phyloP scores from a whole-genome alignment of 768 basidiomycete species.

The Xerocomellus dryophilus region DNA sequence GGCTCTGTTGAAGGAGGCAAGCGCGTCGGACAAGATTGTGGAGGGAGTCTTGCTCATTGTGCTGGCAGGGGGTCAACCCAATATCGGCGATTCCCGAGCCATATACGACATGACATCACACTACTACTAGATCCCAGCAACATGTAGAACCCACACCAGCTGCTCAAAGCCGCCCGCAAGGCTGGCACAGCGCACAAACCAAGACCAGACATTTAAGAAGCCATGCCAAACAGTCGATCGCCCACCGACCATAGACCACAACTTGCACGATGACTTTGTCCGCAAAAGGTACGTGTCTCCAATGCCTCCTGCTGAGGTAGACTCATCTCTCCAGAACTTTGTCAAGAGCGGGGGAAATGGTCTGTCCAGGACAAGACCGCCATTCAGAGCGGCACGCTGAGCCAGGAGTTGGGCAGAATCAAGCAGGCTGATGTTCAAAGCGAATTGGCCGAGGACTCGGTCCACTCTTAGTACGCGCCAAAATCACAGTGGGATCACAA shows the following conservation, averaged over 20 bases:
- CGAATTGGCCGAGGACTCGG: conserved; percentile 17
- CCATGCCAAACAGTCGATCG: conserved; percentile 25
- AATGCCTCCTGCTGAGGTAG: not conserved
- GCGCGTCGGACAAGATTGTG: conserved; percentile 40
- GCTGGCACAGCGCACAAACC: conserved; percentile 10
- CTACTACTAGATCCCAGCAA: not conserved
- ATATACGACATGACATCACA: conserved; percentile 9
- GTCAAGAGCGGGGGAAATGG: conserved; percentile 15
- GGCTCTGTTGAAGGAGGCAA: conserved; percentile 40
- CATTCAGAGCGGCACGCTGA: not conserved
- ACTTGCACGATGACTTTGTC: conserved; percentile 37
- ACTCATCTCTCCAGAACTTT: conserved; percentile 15
- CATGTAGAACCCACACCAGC: not conserved
- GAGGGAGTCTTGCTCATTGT: conserved; percentile 36
- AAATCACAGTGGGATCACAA: not conserved
- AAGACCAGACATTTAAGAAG: conserved; percentile 28
- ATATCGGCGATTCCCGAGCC: conserved; percentile 25
- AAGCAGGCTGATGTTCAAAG: conserved; percentile 19
- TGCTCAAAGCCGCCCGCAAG: conserved; percentile 10
- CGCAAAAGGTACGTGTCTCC: conserved; percentile 13
- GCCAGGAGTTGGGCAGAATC: conserved; percentile 15
- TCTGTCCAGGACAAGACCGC: conserved; percentile 10
- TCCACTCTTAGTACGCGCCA: conserved; percentile 16
- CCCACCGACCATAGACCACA: conserved; percentile 25
- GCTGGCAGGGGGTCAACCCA: conserved; percentile 9